These are phyloP conservation scores for Aureobasidium pullulans DNA, from an alignment of 2,329 filamentous ascomycete species.

Conservation along the genomic window DNA sequence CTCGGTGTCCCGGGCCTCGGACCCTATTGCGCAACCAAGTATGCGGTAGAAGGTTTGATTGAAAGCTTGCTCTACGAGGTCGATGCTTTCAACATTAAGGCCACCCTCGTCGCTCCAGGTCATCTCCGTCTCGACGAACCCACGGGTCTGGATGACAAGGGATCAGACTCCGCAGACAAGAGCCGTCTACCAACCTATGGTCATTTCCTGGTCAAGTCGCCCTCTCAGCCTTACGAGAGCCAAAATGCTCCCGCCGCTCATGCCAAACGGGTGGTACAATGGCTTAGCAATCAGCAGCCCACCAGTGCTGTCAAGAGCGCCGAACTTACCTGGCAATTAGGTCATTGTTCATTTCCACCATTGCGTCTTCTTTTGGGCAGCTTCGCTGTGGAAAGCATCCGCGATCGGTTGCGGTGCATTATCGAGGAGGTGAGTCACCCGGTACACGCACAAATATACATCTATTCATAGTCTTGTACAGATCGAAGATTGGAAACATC, in stretches of 20 bases:
- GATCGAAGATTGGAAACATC: conserved; percentile 35
- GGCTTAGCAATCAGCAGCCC: conserved; percentile 86
- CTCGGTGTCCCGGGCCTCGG: conserved; percentile 90
- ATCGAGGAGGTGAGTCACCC: conserved; percentile 69
- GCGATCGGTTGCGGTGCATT: conserved; percentile 79
- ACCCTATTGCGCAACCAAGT: conserved; percentile 94
- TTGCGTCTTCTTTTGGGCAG: conserved; percentile 78
- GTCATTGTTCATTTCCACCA: conserved; percentile 90
- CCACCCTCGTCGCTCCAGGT: conserved; percentile 85
- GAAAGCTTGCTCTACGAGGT: conserved; percentile 97
- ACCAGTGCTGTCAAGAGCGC: conserved; percentile 89
- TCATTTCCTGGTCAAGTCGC: conserved; percentile 83
- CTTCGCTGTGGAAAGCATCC: conserved; percentile 92
- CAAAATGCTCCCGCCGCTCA: conserved; percentile 78
- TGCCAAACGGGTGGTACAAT: conserved; percentile 84
- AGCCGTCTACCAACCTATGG: conserved; percentile 66
- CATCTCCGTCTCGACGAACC: conserved; percentile 81
- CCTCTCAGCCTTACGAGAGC: conserved; percentile 72
- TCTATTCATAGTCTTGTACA: conserved; percentile 12
- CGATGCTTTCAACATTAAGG: conserved; percentile 85
- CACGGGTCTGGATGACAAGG: conserved; percentile 26
- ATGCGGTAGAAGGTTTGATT: conserved; percentile 89
- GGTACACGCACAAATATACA: background rate
- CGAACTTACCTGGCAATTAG: conserved; percentile 87
- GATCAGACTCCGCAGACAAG: conserved; percentile 21